A percentile compares a stretch with the other conserved stretches of the same genome.
phyloP scores from a whole-genome alignment of 306 rosid species.

The Argentina anserina region DNA sequence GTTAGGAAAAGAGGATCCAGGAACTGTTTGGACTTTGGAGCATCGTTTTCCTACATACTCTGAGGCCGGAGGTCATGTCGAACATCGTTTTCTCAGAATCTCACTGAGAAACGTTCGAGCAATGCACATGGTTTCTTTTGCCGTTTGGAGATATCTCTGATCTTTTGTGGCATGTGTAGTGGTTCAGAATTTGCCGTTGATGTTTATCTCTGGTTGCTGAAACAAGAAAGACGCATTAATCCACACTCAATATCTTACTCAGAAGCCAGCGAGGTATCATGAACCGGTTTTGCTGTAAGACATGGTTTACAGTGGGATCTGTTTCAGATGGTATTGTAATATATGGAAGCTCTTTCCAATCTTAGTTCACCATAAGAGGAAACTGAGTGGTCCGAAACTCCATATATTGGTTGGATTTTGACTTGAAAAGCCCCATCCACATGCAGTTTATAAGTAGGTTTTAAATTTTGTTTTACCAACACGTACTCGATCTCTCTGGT shows the following conservation, averaged over 20 bases:
- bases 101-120: not conserved
- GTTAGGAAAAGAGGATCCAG: not conserved
- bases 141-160: not conserved
- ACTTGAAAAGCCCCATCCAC: not conserved
- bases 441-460: not conserved
- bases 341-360: not conserved
- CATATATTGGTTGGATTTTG: slow-evolving; percentile 1
- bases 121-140: not conserved
- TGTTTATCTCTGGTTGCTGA: not conserved
- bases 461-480: not conserved
- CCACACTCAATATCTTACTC: not conserved
- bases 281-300: not conserved
- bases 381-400: not conserved
- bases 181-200: not conserved
- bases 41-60: slow-evolving; percentile 33
- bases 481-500: not conserved
- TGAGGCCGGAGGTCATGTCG: slow-evolving; percentile 14
- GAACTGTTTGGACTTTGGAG: slow-evolving; percentile 27
- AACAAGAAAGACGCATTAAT: not conserved
- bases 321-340: not conserved
- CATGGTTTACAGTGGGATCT: not conserved
- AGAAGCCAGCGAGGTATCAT: slow-evolving; percentile 4
- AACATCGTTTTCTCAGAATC: slow-evolving; percentile 9
- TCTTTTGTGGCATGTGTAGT: not conserved
- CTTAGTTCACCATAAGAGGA: not conserved